Percentiles rank a stretch among this genome's conserved stretches.
Conservation (phyloP, 2,329 filamentous ascomycete genomes). For the Orbilia brochopaga region DNA sequence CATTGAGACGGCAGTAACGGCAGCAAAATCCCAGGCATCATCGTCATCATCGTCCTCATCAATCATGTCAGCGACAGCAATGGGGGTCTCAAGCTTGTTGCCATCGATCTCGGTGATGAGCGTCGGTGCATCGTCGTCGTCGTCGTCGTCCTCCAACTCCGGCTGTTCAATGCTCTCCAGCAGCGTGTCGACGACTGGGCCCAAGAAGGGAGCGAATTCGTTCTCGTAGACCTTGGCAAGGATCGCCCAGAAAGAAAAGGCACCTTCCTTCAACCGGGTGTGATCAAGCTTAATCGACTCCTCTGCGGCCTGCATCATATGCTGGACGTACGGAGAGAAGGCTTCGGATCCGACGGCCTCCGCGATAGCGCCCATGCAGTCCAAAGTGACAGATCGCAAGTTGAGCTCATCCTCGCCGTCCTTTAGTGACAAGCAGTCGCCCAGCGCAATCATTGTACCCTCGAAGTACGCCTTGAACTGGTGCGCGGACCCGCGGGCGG, state of each 20-base stretch:
- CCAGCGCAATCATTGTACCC: conserved; percentile 86
- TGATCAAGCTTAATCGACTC: conserved; percentile 88
- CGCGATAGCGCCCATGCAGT: conserved; percentile 92
- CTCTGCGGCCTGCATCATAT: conserved; percentile 89
- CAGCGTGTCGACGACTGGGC: conserved; percentile 77
- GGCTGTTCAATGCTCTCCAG: conserved; percentile 87
- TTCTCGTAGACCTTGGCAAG: conserved; percentile 92
- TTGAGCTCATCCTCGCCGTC: conserved; percentile 88
- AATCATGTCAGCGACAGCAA: conserved; percentile 64
- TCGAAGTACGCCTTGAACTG: conserved; percentile 91
- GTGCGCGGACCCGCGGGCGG: conserved; percentile 81
- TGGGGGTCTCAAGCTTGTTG: conserved; percentile 55
- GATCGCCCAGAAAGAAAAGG: conserved; percentile 94
- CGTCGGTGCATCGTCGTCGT: conserved; percentile 63
- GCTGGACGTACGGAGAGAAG: conserved; percentile 89
- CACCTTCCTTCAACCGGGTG: conserved; percentile 89
- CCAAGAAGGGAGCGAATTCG: conserved; percentile 77
- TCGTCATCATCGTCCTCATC: conserved; percentile 77
- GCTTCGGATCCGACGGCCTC: conserved; percentile 81
- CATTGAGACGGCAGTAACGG: conserved; percentile 84
- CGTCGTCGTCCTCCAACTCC: conserved; percentile 68
- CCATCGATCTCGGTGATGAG: conserved; percentile 64
- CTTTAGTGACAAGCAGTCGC: conserved; percentile 82
- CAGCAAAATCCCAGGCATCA: conserved; percentile 81
- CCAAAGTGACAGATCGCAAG: conserved; percentile 84